These are phyloP conservation scores for Boletus semigastroideus DNA, from an alignment of 1,284 basidiomycete species.

Conservation along the genomic window DNA sequence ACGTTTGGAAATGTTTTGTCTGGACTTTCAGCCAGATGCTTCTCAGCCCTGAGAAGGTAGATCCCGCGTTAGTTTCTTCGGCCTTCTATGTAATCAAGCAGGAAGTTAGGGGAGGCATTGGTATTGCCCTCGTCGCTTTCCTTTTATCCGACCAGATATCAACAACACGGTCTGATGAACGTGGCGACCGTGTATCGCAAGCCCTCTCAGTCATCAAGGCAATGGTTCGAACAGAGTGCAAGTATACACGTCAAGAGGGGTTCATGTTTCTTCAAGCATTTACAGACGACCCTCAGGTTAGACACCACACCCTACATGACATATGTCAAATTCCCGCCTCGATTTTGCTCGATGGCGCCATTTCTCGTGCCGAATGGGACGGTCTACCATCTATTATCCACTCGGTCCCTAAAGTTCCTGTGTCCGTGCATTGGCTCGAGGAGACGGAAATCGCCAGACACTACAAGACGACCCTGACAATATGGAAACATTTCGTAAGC, in stretches of 20 bases:
- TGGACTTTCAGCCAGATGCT: constrained; percentile 46
- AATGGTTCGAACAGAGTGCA: constrained; percentile 36
- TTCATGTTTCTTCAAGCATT: constrained; percentile 41
- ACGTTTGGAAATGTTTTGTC: constrained; percentile 53
- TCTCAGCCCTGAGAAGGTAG: constrained; percentile 11
- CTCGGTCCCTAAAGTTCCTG: constrained; percentile 25
- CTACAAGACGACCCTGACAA: constrained; percentile 43
- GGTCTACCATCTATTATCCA: constrained; percentile 21
- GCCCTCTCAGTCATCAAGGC: constrained; percentile 38
- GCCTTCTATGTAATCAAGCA: constrained; percentile 45
- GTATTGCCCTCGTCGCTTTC: constrained; percentile 36
- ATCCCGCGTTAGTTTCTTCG: constrained; percentile 24
- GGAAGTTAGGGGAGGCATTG: constrained; percentile 43
- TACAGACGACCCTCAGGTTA: constrained; percentile 23
- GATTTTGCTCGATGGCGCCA: constrained; percentile 33
- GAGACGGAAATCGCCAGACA: constrained; percentile 45
- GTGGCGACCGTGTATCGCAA: constrained; percentile 29
- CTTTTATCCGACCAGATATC: constrained; percentile 33
- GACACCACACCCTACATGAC: constrained; percentile 16
- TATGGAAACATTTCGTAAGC: constrained; percentile 38
- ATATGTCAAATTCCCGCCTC: constrained; percentile 22
- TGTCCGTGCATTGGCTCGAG: constrained; percentile 38
- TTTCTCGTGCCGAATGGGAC: constrained; percentile 23
- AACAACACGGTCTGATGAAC: constrained; percentile 1
- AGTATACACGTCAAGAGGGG: constrained; percentile 37